Base-by-base conservation (phyloP, 2,329 filamentous ascomycete species). In the Fusarium sp. region DNA sequence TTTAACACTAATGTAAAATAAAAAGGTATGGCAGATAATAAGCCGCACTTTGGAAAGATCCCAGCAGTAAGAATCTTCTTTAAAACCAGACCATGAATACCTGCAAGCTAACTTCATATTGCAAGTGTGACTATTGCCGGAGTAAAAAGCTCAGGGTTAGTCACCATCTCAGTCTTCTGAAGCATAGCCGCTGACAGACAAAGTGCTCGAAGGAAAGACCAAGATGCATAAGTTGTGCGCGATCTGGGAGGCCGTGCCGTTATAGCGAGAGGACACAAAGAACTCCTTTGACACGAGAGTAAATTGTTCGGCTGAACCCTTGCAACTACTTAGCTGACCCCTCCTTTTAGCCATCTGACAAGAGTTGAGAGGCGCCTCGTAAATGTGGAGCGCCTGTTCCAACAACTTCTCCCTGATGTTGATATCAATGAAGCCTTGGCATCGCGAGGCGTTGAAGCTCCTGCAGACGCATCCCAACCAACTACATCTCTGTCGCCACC, bases 241-340 rank as follows among this genome's bases (percentile, higher is more conserved):
- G 30, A 2, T 51, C 30, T 34, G 30, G 30, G 9, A 24, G n/a
- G 6, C 12, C 30, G 3, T 51, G 30, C 2, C 17, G 17, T 15
- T 51, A 51, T 20, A 51, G 48, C 0, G n/a, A 51, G n/a, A 34
- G 48, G n/a, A 24, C 30, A 6, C 30, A 20, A 5, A 51, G 48
- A 20, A 51, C 48, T 1, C 30, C 48, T 34, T 30, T 51, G 1
- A 51, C 30, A 1, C 17, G 30, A 51, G 30, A 52, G 48, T 52
- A 34, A 34, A 1, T 51, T 51, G 0, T 2, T 13, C 2, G 0
- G 6, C 30, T 9, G 1, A 24, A 2, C 3, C 30, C 11, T 7
- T 14, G 0, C 3, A 51, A 8, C 1, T 5, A 6, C 8, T 4
- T 3, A 20, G 30, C 48, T 52, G n/a, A 52, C 48, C 30, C n/a